Evolutionary conservation across 805 yeast genomes (phyloP), one percentile per base, ranked within the genome.

Genomic region (Hanseniaspora guilliermondii): DNA sequence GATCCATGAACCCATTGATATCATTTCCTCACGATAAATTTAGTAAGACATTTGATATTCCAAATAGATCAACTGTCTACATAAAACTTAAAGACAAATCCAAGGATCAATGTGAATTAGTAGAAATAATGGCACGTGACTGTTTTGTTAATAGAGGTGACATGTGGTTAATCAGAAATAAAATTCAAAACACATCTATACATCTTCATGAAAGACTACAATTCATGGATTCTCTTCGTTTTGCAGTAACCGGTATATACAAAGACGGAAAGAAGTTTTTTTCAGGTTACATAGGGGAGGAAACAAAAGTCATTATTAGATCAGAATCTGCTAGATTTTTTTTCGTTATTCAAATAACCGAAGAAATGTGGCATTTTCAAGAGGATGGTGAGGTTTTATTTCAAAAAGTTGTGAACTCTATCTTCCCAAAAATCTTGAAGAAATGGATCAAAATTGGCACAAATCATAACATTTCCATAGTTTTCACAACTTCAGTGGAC

Each of bases 331-430:
- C 97, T 1, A 78, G 85, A 55, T 70, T 91, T 55, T 77, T 87
- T 16, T 85, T 89, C 49, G 73, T 93, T 58, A 80, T 93, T 49
- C 98, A 93, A 64, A 79, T 89, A 58, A 85, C 97, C 0, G 77
- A 84, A 39, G 99, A 93, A 63, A 93, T 93, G 97, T 93, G 97
- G 94, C 87, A 88, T 65, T 93, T 93, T 67, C 97, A 93, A 67
- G 96, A 89, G 63, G 85, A 85, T 59, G 98, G 98, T 1, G 97
- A 91, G 63, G 85, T 89, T 53, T 78, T 87, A 78, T 91, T 91
- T 65, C 91, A 89, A 65, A 87, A 88, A 67, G 78, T 93, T 60
- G 87, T 93, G 46, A 89, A 91, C 65, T 85, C 94, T n/a, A 73
- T 91, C 49, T 81, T 93, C 53, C 99, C 99, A 0, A 83, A 82